Conservation (phyloP, 148 eudicot species). For the Oxyria digyna region DNA sequence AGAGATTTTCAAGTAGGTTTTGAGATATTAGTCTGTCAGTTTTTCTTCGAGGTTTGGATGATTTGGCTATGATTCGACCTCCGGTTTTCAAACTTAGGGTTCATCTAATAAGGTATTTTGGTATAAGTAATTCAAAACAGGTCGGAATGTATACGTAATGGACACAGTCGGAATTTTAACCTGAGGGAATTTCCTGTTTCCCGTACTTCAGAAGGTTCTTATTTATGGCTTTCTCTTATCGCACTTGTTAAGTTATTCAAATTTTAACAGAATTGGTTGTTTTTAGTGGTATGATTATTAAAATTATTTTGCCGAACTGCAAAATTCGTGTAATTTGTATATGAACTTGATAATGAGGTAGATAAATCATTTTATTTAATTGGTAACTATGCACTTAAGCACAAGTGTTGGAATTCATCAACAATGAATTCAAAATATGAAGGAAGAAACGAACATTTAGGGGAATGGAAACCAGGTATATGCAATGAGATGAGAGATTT, state of each 20-base stretch:
- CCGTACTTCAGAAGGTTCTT: neutral
- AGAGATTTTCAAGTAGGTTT: neutral
- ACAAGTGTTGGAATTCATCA: neutral
- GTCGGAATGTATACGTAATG: neutral
- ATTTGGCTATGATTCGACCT: too few relatives aligned
- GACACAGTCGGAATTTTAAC: neutral
- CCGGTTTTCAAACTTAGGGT: too few relatives aligned
- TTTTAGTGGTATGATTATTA: neutral
- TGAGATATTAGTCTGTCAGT: too few relatives aligned
- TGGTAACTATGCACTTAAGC: neutral
- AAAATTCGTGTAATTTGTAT: too few relatives aligned
- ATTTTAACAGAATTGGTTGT: neutral
- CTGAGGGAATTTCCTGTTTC: neutral
- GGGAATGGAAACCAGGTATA: neutral
- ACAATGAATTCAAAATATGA: neutral
- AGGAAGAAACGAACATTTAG: neutral
- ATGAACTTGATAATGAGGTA: neutral
- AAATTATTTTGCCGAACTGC: neutral
- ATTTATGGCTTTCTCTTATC: neutral
- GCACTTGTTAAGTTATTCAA: neutral
- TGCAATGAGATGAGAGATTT: neutral
- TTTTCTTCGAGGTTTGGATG: too few relatives aligned
- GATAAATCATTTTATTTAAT: neutral
- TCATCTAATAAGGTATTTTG: too few relatives aligned
- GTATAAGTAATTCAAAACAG: too few relatives aligned